Percentiles rank a stretch among this genome's conserved stretches.
phyloP scores from a whole-genome alignment of 768 basidiomycete species.

The Xerocomus spinulosus region DNA sequence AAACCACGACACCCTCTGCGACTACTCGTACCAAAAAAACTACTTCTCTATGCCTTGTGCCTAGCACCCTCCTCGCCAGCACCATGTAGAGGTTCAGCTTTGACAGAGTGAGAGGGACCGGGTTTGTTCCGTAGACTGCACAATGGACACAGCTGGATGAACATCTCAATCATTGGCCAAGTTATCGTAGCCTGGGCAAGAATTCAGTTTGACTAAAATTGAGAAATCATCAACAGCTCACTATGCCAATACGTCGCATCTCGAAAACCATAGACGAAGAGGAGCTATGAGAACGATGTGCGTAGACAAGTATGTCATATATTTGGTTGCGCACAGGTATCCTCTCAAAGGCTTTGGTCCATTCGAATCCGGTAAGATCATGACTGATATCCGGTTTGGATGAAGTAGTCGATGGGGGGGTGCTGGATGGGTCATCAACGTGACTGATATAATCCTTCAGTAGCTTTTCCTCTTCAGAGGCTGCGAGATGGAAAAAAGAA shows the following conservation, averaged over 20 bases:
- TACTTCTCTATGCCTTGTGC: conserved; percentile 1
- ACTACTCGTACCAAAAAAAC: background rate
- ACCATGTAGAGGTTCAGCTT: conserved; percentile 14
- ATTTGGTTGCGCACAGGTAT: conserved; percentile 64
- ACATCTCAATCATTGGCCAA: conserved; percentile 72
- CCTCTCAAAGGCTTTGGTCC: conserved; percentile 48
- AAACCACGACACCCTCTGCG: background rate
- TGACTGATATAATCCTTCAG: conserved; percentile 44
- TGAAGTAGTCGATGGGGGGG: conserved; percentile 9
- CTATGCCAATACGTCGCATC: conserved; percentile 54
- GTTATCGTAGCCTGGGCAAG: conserved; percentile 56
- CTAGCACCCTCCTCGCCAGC: conserved; percentile 22
- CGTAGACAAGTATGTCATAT: conserved; percentile 64
- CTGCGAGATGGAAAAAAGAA: conserved; percentile 47
- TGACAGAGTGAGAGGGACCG: conserved; percentile 17
- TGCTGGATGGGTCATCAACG: conserved; percentile 24
- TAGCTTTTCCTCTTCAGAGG: conserved; percentile 47
- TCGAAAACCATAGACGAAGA: conserved; percentile 53
- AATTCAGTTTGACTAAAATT: conserved; percentile 3
- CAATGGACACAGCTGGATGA: conserved; percentile 55
- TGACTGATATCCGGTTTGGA: conserved; percentile 17
- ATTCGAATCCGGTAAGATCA: conserved; percentile 28
- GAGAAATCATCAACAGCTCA: conserved; percentile 32
- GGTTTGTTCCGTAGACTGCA: conserved; percentile 43
- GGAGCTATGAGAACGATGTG: conserved; percentile 55